These are phyloP conservation scores for Penicillium sp. DNA, from an alignment of 2,329 filamentous ascomycete genomes.

Conservation along the genomic window DNA sequence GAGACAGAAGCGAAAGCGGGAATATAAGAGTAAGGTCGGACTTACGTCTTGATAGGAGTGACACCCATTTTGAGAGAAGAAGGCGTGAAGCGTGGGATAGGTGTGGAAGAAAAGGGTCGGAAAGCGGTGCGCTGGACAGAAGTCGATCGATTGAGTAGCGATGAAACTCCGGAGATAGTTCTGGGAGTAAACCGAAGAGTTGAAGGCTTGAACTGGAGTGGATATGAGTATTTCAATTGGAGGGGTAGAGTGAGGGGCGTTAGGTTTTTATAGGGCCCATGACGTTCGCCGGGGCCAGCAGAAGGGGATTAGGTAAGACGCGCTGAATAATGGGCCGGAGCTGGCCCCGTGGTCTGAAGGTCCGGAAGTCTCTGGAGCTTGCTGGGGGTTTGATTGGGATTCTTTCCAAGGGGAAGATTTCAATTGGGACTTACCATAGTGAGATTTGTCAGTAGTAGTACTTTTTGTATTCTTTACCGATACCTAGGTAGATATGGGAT, in stretches of 20 bases:
- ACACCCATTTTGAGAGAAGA: slow-evolving; percentile 28
- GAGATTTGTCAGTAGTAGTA: slow-evolving; percentile 8
- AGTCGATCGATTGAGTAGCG: slow-evolving; percentile 34
- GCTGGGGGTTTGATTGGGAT: not conserved
- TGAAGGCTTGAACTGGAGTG: slow-evolving; percentile 16
- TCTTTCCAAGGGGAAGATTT: not conserved
- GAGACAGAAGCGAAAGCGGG: not conserved
- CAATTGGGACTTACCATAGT: slow-evolving; percentile 20
- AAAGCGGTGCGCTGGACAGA: slow-evolving; percentile 4
- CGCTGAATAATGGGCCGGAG: slow-evolving; percentile 26
- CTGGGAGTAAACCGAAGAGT: slow-evolving; percentile 8
- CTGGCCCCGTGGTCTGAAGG: not conserved
- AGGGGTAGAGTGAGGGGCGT: slow-evolving; percentile 21
- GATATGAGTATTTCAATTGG: slow-evolving; percentile 7
- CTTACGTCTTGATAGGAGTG: slow-evolving; percentile 27
- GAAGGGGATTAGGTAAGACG: slow-evolving; percentile 22
- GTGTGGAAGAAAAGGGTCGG: slow-evolving; percentile 16
- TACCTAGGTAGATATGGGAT: not conserved
- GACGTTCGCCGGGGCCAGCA: slow-evolving; percentile 24
- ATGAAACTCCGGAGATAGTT: slow-evolving; percentile 10
- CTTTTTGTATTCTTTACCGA: not conserved
- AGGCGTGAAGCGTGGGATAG: slow-evolving; percentile 17
- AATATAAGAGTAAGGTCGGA: not conserved
- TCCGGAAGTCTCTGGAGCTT: not conserved
- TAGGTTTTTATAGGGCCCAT: slow-evolving; percentile 31